Evolutionary conservation across 2,329 filamentous ascomycete species (phyloP), one percentile per base, ranked within the genome.

Genomic region (Colletotrichum orbiculare): DNA sequence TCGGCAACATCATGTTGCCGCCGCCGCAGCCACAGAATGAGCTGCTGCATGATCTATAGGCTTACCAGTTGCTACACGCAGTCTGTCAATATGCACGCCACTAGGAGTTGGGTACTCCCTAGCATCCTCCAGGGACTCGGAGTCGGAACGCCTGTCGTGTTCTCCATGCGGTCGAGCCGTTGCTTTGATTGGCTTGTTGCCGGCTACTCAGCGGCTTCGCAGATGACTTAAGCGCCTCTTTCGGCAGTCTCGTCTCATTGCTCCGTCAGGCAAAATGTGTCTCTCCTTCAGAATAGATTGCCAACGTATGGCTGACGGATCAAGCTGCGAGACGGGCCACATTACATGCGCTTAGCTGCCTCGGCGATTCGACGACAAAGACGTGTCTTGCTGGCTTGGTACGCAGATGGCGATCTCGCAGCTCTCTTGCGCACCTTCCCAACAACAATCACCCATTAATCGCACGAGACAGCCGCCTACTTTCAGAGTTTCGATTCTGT

Each of bases 241-340:
- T 50, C 41, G 45, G 57, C 45, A 42, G 35, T 39, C 39, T 61
- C 35, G 39, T 65, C 57, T 50, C 50, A 52, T 50, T 61, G 35
- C 57, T 65, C 57, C 45, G 46, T 56, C 47, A 43, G 50, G 49
- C 57, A 55, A 55, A 52, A 41, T 41, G 49, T 47, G 45, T n/a
- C 57, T 41, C 34, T 52, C 17, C 57, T 35, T 37, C 11, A 49
- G 35, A 61, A 46, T 65, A 61, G 39, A 61, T 47, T 61, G 45
- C 50, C 57, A 56, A 61, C 47, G 34, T 50, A 55, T 15, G 48
- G 42, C 17, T 39, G 38, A 50, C 57, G 50, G 50, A 39, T 42
- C 39, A 39, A 55, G 39, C 50, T 39, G 49, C 38, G 17, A 49
- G 50, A 45, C 33, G 50, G 49, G 34, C 12, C 39, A 49, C 17